Base-by-base conservation (phyloP, 1,139 yeast genomes). In the Yarrowia galli region DNA sequence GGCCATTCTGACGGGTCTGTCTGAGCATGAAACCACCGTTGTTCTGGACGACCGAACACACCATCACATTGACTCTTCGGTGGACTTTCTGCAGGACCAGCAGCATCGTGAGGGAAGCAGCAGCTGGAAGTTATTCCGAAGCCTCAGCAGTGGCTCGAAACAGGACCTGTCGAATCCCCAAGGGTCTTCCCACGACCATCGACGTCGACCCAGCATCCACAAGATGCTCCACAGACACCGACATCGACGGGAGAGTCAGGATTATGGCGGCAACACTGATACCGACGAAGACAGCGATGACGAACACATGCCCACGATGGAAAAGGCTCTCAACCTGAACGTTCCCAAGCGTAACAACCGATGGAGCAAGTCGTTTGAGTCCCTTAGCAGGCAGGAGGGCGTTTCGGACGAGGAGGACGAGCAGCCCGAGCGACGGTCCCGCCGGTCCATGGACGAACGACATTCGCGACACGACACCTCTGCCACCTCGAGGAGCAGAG, bases 21-120 rank as follows among this genome's bases (percentile, higher is more conserved):
- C 77, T 13, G 79, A 76, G 67, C 74, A 74, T 36, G 71, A 75
- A 51, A 75, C 74, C 43, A 77, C 78, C n/a, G 76, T 78, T 6
- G 74, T 78, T 1, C 70, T 79, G 67, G 79, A 77, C 67, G 72
- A 72, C 63, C 68, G 67, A 10, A 73, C 74, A 23, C 69, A 67
- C 38, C 76, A 76, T 64, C 79, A 79, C 67, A 80, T 81, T 64
- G 81, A 82, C 72, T 83, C 84, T 63, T 83, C 82, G 68, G 79
- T 85, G 61, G 91, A 88, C 68, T 91, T 89, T 74, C 78, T 91
- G 70, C 84, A 85, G 70, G 64, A 58, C 40, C 81, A 82, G 35
- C 79, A 87, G 48, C 81, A 82, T 48, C 76, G 76, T 32, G 82
- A 79, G 54, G 78, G 79, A 65, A 77, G 80, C 18, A 79, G 78